phyloP scores from a whole-genome alignment of 352 stramenopile genomes.

The Phytophthora hybrid region DNA sequence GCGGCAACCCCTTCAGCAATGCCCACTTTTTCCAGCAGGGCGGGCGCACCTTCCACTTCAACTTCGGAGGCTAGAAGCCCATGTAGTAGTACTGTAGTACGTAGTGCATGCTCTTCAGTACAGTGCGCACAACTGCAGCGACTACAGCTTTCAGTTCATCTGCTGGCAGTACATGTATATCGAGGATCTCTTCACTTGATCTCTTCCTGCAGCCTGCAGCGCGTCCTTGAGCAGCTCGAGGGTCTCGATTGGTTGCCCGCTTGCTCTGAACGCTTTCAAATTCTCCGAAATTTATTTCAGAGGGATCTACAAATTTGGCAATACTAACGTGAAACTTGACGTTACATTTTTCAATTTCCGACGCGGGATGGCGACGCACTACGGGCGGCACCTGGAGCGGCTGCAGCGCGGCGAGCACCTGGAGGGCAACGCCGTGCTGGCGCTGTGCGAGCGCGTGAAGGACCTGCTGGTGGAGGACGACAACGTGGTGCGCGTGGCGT shows the following conservation, averaged over 20 bases:
- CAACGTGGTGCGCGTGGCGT: conserved; percentile 81
- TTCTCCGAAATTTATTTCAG: no score
- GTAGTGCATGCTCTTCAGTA: no score
- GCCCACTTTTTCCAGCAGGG: conserved; percentile 82
- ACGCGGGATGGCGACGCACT: conserved; percentile 38
- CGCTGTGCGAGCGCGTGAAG: conserved; percentile 75
- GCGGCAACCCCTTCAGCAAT: conserved; percentile 67
- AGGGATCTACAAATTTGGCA: no score
- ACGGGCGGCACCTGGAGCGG: conserved; percentile 61
- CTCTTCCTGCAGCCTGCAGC: conserved; percentile 51
- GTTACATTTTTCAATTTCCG: neutral
- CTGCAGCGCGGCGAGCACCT: conserved; percentile 65
- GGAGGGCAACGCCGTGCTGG: conserved; percentile 60
- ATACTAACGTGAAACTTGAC: no score
- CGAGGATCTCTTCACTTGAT: neutral
- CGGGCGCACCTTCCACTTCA: conserved; percentile 83
- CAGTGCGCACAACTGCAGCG: no score
- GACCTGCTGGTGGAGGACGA: conserved; percentile 81
- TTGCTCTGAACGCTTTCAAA: conserved; percentile 13
- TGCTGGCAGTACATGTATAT: no score
- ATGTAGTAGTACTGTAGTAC: neutral
- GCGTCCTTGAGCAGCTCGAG: conserved; percentile 61
- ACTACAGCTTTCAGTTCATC: no score
- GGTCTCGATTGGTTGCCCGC: conserved; percentile 55
- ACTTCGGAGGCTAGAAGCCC: conserved; percentile 56